These are phyloP conservation scores for Verticillium albo-atrum DNA, from an alignment of 2,329 filamentous ascomycete species.

Conservation along the genomic window DNA sequence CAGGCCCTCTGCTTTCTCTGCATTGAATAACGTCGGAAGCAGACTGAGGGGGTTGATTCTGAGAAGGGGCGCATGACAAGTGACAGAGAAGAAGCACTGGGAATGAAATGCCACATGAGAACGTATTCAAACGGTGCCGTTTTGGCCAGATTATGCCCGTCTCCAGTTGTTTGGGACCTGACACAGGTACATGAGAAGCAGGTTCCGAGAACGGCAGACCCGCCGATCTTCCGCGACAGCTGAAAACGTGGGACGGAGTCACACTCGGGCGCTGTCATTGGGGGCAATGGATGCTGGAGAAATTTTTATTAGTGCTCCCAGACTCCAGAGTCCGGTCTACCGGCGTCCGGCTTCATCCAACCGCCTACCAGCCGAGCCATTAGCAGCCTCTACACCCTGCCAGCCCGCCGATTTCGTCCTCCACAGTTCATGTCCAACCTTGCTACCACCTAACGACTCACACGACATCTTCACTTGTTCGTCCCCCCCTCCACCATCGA, in stretches of 20 bases:
- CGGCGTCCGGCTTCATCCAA: background rate
- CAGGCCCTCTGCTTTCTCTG: no score
- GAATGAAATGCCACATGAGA: background rate
- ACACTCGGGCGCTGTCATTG: background rate
- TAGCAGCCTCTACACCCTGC: background rate
- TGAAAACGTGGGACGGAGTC: background rate
- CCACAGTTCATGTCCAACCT: background rate
- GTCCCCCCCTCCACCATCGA: background rate
- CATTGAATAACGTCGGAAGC: no score
- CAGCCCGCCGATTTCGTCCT: constrained; percentile 1
- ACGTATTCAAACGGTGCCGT: background rate
- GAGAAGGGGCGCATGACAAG: no score
- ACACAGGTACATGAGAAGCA: background rate
- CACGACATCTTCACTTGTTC: background rate
- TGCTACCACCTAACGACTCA: background rate
- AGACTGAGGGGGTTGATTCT: no score
- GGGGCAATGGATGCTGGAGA: background rate
- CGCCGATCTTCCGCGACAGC: background rate
- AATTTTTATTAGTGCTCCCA: constrained; percentile 1
- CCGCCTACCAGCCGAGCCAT: background rate
- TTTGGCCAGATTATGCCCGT: background rate
- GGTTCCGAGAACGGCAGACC: background rate
- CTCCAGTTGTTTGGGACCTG: background rate
- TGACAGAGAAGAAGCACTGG: no score
- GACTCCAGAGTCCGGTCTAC: background rate